A percentile compares a stretch with the other conserved stretches of the same genome.
phyloP scores from a whole-genome alignment of 1,139 yeast genomes.

The Debaryomyces nepalensis region DNA sequence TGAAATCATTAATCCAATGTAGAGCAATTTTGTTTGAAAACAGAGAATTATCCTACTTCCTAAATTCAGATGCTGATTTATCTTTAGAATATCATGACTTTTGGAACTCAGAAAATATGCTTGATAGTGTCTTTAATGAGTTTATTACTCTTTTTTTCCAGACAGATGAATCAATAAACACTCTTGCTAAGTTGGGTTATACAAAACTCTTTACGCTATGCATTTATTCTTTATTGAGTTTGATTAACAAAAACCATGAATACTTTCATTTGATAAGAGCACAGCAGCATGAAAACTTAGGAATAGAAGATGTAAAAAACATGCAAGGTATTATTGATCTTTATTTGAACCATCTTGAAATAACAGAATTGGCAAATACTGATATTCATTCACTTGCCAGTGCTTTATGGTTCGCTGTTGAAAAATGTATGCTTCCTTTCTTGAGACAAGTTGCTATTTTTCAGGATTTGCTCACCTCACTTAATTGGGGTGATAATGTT shows the following conservation, averaged over 20 bases:
- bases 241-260: conserved; percentile 14
- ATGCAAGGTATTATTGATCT: conserved; percentile 6
- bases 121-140: conserved; percentile 44
- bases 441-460: conserved; percentile 44
- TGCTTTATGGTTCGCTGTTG: conserved; percentile 31
- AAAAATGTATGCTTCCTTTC: conserved; percentile 37
- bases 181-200: conserved; percentile 37
- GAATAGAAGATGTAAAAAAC: background rate
- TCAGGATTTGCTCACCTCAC: conserved; percentile 37
- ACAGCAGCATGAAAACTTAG: conserved; percentile 1
- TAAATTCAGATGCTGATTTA: conserved; percentile 22
- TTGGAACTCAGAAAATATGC: conserved; percentile 30
- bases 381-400: conserved; percentile 12
- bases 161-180: conserved; percentile 47
- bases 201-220: conserved; percentile 32
- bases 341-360: conserved; percentile 8
- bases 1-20: conserved; percentile 42
- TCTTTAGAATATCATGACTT: conserved; percentile 25
- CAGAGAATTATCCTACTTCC: conserved; percentile 20
- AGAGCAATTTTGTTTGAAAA: conserved; percentile 31
- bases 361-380: background rate
- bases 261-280: conserved; percentile 10
- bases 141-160: conserved; percentile 45
- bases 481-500: conserved; percentile 30
- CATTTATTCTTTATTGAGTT: conserved; percentile 25